Evolutionary conservation across 805 yeast species (phyloP).

Genomic region (Spathaspora gorwiae): DNA sequence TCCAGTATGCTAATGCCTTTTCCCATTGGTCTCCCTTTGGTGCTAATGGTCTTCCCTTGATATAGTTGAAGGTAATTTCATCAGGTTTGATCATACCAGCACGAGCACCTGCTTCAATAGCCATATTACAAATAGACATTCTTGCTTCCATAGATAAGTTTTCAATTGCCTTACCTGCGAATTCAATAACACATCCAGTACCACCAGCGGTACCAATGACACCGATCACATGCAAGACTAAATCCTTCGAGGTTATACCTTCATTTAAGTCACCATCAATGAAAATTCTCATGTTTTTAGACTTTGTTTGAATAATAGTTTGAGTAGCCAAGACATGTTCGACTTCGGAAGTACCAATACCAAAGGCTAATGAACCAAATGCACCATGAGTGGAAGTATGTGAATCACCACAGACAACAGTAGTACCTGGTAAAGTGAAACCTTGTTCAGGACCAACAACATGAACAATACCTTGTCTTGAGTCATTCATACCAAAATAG

Average conservation of each 20-base stretch:
- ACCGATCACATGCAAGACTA: constrained; percentile 91
- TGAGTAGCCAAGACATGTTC: constrained; percentile 98
- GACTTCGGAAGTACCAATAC: constrained; percentile 98
- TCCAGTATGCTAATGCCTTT: constrained; percentile 90
- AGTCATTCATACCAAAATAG: constrained; percentile 91
- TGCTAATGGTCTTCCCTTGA: constrained; percentile 91
- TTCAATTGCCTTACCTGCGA: constrained; percentile 92
- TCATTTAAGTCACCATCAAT: constrained; percentile 80
- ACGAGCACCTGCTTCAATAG: constrained; percentile 98
- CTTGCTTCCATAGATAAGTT: constrained; percentile 92
- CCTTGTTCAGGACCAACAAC: constrained; percentile 99
- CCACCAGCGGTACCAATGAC: constrained; percentile 99
- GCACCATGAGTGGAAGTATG: constrained; percentile 99
- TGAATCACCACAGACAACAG: constrained; percentile 98
- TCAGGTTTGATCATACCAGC: constrained; percentile 99
- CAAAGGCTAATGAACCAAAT: constrained; percentile 94
- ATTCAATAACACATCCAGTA: constrained; percentile 94
- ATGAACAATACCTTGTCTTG: constrained; percentile 97
- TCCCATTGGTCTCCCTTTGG: constrained; percentile 95
- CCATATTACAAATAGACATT: constrained; percentile 99
- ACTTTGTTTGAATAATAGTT: constrained; percentile 88
- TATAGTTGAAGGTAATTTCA: constrained; percentile 78
- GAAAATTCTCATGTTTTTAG: constrained; percentile 89
- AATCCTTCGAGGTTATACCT: constrained; percentile 94
- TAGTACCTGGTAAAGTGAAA: constrained; percentile 96